These are phyloP conservation scores for Diplodia scrobiculata DNA, from an alignment of 2,329 filamentous ascomycete species.

Conservation along the genomic window DNA sequence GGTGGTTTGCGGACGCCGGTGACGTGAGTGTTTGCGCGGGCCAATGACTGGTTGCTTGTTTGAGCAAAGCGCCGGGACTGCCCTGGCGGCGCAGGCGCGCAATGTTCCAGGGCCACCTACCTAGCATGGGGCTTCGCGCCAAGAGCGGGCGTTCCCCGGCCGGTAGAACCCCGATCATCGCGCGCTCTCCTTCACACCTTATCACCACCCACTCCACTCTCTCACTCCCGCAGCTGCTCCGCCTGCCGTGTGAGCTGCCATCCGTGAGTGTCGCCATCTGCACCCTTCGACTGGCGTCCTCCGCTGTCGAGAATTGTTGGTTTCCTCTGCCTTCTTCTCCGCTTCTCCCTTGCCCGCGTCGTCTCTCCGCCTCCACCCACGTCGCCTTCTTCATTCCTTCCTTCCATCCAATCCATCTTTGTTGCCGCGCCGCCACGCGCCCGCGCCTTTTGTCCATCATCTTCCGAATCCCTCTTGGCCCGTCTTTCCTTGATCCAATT, in stretches of 20 bases:
- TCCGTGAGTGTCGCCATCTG: conserved; percentile 32
- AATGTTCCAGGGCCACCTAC: neutral
- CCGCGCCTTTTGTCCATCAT: conserved; percentile 25
- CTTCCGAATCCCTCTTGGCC: conserved; percentile 38
- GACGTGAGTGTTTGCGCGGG: conserved; percentile 23
- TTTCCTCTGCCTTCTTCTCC: conserved; percentile 29
- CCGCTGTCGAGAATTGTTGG: conserved; percentile 29
- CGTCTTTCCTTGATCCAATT: conserved; percentile 35
- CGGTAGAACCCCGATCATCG: conserved; percentile 19
- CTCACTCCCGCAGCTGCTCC: conserved; percentile 18
- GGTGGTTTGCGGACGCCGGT: conserved; percentile 9
- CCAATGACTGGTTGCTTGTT: conserved; percentile 11
- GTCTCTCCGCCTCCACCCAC: conserved; percentile 25
- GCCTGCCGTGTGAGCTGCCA: conserved; percentile 14
- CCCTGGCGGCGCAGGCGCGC: conserved; percentile 27
- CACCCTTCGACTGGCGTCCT: conserved; percentile 31
- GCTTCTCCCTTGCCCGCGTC: conserved; percentile 27
- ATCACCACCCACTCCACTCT: conserved; percentile 26
- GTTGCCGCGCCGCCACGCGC: conserved; percentile 30
- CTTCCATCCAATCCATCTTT: conserved; percentile 33
- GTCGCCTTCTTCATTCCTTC: conserved; percentile 31
- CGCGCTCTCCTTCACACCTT: conserved; percentile 22
- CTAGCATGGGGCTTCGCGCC: neutral
- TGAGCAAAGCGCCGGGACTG: conserved; percentile 30
- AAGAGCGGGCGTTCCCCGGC: conserved; percentile 5